Conservation (phyloP, 2,329 filamentous ascomycete species). For the Dothistroma septosporum region DNA sequence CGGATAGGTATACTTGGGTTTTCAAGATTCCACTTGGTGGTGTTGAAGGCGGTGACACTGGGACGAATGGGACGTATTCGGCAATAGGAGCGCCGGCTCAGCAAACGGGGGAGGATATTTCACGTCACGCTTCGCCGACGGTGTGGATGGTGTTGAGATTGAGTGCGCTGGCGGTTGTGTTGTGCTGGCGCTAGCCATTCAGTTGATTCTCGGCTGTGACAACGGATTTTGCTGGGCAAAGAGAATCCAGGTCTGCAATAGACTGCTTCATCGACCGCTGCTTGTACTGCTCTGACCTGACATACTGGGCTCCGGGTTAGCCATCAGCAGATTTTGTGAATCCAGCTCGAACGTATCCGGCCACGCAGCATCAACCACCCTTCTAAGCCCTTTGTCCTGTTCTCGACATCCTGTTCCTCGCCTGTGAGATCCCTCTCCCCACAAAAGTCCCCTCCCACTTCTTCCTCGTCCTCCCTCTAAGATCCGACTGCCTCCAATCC, state of each 20-base stretch:
- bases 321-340: background rate
- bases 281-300: background rate
- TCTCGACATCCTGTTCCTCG: too few species aligned
- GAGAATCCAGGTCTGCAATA: background rate
- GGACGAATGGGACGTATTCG: background rate
- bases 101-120: background rate
- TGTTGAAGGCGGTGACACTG: background rate
- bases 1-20: slow-evolving; percentile 43
- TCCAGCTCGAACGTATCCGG: background rate
- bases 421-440: too few species aligned
- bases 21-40: slow-evolving; percentile 38
- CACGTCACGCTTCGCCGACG: background rate
- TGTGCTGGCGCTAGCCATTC: background rate
- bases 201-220: background rate
- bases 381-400: background rate
- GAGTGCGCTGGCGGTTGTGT: background rate
- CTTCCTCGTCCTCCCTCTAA: too few species aligned
- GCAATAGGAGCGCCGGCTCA: background rate
- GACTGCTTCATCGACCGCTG: background rate
- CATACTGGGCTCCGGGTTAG: background rate
- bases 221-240: too few species aligned
- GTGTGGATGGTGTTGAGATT: background rate
- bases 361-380: background rate
- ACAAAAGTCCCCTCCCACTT: too few species aligned
- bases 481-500: too few species aligned